Evolutionary conservation across 306 rosid species (phyloP).

Genomic region (Luffa aegyptiaca): DNA sequence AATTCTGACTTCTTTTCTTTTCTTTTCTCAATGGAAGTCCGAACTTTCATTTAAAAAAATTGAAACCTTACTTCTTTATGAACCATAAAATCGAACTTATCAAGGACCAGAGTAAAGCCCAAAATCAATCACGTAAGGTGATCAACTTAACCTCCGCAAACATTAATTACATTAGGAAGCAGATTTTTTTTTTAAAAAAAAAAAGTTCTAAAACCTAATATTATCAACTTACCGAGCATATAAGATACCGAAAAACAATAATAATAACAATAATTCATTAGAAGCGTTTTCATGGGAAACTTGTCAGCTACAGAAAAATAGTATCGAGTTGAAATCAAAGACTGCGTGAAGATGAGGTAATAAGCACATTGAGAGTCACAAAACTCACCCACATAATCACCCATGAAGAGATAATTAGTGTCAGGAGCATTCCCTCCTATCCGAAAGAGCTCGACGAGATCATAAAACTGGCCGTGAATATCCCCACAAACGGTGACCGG

Average conservation of each 20-base stretch:
- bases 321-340: neutral
- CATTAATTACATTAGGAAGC: neutral
- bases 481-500: conserved; percentile 74
- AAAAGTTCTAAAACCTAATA: neutral
- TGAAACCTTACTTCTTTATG: neutral
- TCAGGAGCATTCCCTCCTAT: conserved; percentile 66
- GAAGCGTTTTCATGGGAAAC: neutral
- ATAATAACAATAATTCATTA: neutral
- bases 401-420: conserved; percentile 71
- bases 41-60: neutral
- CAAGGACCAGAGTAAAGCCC: neutral
- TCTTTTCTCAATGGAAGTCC: neutral
- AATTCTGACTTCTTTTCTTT: neutral
- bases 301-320: neutral
- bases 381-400: conserved; percentile 66
- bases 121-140: neutral
- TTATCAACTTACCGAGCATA: neutral
- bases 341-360: neutral
- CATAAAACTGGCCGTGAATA: conserved; percentile 70
- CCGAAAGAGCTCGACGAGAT: conserved; percentile 64
- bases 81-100: neutral
- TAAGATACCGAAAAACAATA: neutral
- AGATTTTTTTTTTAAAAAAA: neutral
- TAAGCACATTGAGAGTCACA: neutral
- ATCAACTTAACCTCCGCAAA: neutral